Base-by-base conservation (phyloP, 1,284 basidiomycete species). In the Malassezia equina region DNA sequence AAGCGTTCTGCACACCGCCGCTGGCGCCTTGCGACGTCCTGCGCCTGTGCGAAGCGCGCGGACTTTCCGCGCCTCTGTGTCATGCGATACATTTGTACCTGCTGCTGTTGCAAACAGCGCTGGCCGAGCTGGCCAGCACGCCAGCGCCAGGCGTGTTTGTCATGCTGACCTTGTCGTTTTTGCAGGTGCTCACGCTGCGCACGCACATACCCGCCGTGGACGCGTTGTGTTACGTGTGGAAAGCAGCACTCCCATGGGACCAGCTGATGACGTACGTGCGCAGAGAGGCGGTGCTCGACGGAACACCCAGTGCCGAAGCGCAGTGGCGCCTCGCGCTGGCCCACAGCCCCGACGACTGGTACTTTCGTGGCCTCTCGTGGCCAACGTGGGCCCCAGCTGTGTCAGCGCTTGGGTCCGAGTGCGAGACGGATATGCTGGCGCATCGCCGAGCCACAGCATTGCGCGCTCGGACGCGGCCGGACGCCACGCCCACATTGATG, bases 321-420 rank as follows among this genome's bases (percentile, higher is more conserved):
- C 4, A 60, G 8, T 39, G 52, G 4, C 40, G 24, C 15, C 45
- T 59, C 13, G 76, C 77, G 46, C 70, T 80, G 7, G 72, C 76
- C 13, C 65, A 81, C 7, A 83, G 80, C 2, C 82, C 87, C 0
- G 94, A 98, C 75, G 94, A 98, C 73, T 95, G 90, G 89, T 88
- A 87, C 65, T 76, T 96, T 58, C 81, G 91, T 28, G 94, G 94
- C 3, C 86, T 91, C 83, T 87, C 89, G 61, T 98, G 93, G 93
- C 7, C 39, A 19, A 39, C 53, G 0, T 39, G 36, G 36, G 17
- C 19, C 17, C n/a, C 36, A 11, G 15, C 36, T 9, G 4, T 19
- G 36, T 19, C 36, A 9, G 36, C 36, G 19, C 17, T 19, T 2
- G 19, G 4, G 17, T 21, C 15, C 19, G 12, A 6, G 36, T n/a